Percentiles rank a stretch among this genome's conserved stretches.
Evolutionary conservation across 768 basidiomycete species (phyloP).

Genomic region (Boletus speciosus): DNA sequence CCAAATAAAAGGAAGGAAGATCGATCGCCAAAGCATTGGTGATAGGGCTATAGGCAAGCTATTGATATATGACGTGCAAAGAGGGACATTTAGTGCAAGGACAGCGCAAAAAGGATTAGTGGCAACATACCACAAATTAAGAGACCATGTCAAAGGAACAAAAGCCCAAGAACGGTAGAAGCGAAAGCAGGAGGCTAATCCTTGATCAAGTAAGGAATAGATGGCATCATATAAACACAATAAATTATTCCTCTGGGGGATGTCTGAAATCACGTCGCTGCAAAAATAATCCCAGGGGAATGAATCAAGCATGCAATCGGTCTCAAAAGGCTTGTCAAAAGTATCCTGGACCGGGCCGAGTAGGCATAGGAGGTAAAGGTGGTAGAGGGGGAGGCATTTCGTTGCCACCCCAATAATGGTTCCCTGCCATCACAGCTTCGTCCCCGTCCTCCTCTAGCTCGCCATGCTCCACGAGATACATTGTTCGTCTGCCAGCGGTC

Average conservation of each 20-base stretch:
- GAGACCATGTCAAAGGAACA: constrained; percentile 2
- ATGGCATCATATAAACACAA: constrained; percentile 26
- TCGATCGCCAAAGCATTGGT: not conserved
- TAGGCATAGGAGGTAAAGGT: constrained; percentile 12
- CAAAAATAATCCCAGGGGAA: constrained; percentile 9
- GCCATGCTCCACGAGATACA: constrained; percentile 32
- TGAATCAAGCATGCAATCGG: not conserved
- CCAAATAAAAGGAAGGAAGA: not conserved
- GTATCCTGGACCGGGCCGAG: constrained; percentile 26
- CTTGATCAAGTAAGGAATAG: constrained; percentile 8
- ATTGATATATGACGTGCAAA: constrained; percentile 2
- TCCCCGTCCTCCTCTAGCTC: constrained; percentile 22
- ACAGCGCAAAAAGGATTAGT: constrained; percentile 11
- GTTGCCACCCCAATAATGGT: constrained; percentile 18
- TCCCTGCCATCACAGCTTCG: constrained; percentile 16
- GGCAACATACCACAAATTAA: constrained; percentile 2
- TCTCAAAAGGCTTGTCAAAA: constrained; percentile 19
- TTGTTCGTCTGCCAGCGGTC: constrained; percentile 33
- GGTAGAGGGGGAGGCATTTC: constrained; percentile 22
- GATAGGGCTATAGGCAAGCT: constrained; percentile 2
- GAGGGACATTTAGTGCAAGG: constrained; percentile 3
- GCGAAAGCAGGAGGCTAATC: constrained; percentile 8
- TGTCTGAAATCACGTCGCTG: not conserved
- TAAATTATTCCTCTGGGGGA: constrained; percentile 23
- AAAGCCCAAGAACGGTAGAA: constrained; percentile 10